Percentiles rank a stretch among this genome's conserved stretches.
phyloP scores from a whole-genome alignment of 352 stramenopile species.

The Phytophthora colocasiae region DNA sequence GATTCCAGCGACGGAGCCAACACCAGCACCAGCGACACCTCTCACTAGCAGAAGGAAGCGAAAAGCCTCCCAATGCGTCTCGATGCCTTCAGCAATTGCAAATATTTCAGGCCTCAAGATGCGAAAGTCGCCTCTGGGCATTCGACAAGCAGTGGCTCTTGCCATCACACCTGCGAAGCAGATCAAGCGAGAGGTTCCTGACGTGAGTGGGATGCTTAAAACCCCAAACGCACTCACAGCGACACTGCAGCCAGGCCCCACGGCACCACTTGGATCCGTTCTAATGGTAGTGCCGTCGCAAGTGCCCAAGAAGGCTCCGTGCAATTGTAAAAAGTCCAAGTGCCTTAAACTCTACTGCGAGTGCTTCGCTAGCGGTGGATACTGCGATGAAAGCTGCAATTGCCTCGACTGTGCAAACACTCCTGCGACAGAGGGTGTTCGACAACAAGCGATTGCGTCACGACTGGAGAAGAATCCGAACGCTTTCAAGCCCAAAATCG shows the following conservation, averaged over 20 bases:
- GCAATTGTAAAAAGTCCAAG: constrained; percentile 98
- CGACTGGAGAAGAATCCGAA: constrained; percentile 95
- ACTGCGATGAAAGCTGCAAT: constrained; percentile 94
- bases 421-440: constrained; percentile 60
- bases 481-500: constrained; percentile 97
- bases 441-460: constrained; percentile 86
- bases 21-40: constrained; percentile 14
- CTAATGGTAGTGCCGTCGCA: constrained; percentile 13
- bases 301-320: constrained; percentile 75
- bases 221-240: constrained; percentile 40
- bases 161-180: constrained; percentile 34
- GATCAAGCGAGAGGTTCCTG: constrained; percentile 24
- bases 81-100: constrained; percentile 26
- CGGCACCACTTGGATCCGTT: constrained; percentile 12
- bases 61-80: constrained; percentile 27
- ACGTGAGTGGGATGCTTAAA: constrained; percentile 15
- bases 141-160: constrained; percentile 15
- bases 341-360: constrained; percentile 98
- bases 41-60: constrained; percentile 30
- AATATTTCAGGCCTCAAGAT: constrained; percentile 23
- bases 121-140: constrained; percentile 11
- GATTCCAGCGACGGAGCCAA: constrained; percentile 22
- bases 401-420: constrained; percentile 94
- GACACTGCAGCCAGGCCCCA: constrained; percentile 35
- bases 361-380: constrained; percentile 93